phyloP scores from a whole-genome alignment of 768 basidiomycete species.

The Boletus rubescentipes region DNA sequence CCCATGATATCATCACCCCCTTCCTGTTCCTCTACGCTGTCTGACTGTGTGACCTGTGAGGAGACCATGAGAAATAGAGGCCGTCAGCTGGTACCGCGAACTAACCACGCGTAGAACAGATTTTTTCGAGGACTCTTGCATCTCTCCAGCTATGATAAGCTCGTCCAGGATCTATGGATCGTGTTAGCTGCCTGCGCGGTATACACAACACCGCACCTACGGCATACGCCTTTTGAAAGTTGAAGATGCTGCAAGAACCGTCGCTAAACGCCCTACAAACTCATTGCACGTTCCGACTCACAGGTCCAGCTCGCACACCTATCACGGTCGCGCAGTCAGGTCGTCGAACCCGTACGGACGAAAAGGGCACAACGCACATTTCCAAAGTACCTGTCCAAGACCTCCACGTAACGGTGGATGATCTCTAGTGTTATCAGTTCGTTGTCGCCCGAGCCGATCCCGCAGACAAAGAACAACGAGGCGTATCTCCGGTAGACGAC shows the following conservation, averaged over 20 bases:
- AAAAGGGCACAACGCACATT: constrained; percentile 32
- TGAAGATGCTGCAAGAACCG: constrained; percentile 76
- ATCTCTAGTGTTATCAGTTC: constrained; percentile 91
- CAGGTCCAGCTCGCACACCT: constrained; percentile 94
- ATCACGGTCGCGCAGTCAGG: neutral
- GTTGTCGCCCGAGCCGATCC: constrained; percentile 81
- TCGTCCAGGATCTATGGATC: constrained; percentile 77
- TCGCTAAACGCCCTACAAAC: neutral
- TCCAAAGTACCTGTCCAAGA: constrained; percentile 64
- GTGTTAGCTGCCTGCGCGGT: neutral
- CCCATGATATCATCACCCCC: constrained; percentile 79
- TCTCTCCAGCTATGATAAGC: constrained; percentile 88
- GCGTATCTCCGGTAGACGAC: constrained; percentile 96
- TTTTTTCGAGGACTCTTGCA: constrained; percentile 88
- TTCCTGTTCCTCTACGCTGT: constrained; percentile 83
- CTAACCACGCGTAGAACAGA: constrained; percentile 59
- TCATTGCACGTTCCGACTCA: constrained; percentile 35
- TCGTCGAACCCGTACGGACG: neutral
- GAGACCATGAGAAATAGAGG: constrained; percentile 4
- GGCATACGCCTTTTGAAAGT: constrained; percentile 94
- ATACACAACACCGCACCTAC: constrained; percentile 39
- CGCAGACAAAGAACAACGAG: constrained; percentile 92
- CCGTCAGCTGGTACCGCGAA: constrained; percentile 5
- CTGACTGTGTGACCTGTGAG: constrained; percentile 77
- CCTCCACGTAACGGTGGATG: constrained; percentile 91